phyloP scores from a whole-genome alignment of 1,139 yeast genomes.

The Spathaspora sp. region DNA sequence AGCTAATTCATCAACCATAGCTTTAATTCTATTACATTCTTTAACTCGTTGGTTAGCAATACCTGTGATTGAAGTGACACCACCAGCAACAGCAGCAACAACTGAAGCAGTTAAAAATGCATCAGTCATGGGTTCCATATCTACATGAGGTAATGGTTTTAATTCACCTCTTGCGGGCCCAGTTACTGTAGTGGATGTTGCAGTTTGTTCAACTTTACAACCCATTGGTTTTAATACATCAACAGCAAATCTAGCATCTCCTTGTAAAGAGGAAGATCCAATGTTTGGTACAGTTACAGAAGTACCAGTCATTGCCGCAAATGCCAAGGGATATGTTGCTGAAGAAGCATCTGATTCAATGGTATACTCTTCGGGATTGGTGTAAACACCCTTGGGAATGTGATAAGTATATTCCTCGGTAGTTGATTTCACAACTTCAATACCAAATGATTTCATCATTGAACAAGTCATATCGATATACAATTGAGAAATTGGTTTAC shows the following conservation, averaged over 20 bases:
- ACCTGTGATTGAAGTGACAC: conserved; percentile 80
- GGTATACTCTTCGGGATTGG: conserved; percentile 79
- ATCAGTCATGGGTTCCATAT: conserved; percentile 99
- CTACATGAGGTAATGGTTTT: conserved; percentile 71
- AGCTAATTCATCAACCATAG: conserved; percentile 85
- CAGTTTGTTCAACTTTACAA: conserved; percentile 80
- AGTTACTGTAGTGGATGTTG: conserved; percentile 82
- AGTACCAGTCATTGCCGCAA: conserved; percentile 96
- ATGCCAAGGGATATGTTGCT: conserved; percentile 96
- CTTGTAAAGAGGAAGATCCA: conserved; percentile 90
- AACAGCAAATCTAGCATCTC: conserved; percentile 94
- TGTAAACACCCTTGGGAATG: conserved; percentile 81
- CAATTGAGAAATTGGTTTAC: conserved; percentile 93
- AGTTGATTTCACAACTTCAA: conserved; percentile 67
- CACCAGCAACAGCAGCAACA: conserved; percentile 85
- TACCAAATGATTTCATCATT: conserved; percentile 91
- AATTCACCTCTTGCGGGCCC: conserved; percentile 78
- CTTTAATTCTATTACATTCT: conserved; percentile 94
- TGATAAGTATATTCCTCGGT: conserved; percentile 82
- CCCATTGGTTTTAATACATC: conserved; percentile 97
- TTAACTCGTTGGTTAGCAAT: conserved; percentile 98
- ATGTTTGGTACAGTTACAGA: conserved; percentile 92
- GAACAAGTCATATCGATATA: conserved; percentile 96
- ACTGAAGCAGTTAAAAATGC: conserved; percentile 97
- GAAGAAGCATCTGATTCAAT: conserved; percentile 98